Evolutionary conservation across 2,329 filamentous ascomycete species (phyloP), one percentile per base, ranked within the genome.

Genomic region (Curvularia eragrostidis): DNA sequence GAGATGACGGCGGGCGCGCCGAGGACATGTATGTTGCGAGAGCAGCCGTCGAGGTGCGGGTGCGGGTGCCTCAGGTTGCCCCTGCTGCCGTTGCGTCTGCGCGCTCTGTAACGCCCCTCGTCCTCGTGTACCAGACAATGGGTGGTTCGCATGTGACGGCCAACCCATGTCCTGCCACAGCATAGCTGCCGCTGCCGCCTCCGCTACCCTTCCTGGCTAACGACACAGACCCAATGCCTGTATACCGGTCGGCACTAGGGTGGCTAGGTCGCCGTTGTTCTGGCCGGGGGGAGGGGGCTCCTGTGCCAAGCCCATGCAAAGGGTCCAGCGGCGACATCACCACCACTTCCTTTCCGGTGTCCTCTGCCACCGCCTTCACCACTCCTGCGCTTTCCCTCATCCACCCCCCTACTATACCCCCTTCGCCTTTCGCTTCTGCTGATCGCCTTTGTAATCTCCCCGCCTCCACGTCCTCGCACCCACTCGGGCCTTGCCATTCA

Each of bases 1-100:
- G 19, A 3, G 4, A 48, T 28, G 24, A 23, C 42, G 3, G 34
- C 42, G 13, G 42, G 42, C 39, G 26, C 21, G 7, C 30, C 23
- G 24, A 34, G 21, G 21, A 23, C n/a, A 5, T 21, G 43, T 49
- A 49, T 39, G 42, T 56, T 41, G 43, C 49, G 41, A 56, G 12
- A 12, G 32, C 24, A 39, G 30, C n/a, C 24, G 15, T 26, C 18
- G 18, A 23, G 19, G 10, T 26, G 36, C 15, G 28, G 39, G 39
- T 13, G 39, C 18, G 21, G 36, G 44, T 52, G 55, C 55, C 44
- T 48, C 55, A 58, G 55, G 50, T 38, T 48, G 23, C 55, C 55
- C 51, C 51, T 54, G 50, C 44, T 23, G 43, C 41, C 19, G 18
- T 32, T 46, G 28, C 34, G 42, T 41, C 19, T 21, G 39, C 26